These are phyloP conservation scores for Phytopythium litorale DNA, from an alignment of 352 stramenopile genomes.

Conservation along the genomic window DNA sequence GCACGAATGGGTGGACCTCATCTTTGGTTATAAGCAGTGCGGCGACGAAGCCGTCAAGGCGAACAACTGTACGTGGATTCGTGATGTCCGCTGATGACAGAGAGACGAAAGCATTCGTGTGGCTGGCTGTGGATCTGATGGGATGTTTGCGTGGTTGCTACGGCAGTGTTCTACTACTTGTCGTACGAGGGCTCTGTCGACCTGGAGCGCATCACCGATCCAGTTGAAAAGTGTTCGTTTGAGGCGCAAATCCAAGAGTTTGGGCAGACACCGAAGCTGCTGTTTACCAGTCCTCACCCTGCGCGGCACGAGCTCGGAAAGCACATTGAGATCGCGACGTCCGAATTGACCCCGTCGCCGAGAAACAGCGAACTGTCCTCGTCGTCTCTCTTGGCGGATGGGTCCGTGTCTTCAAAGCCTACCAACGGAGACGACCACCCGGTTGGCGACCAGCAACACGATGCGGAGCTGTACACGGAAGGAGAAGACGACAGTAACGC, in stretches of 20 bases:
- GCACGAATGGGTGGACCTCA: constrained; percentile 84
- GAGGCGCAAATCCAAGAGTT: constrained; percentile 93
- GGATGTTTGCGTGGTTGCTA: neutral
- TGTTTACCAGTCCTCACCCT: constrained; percentile 73
- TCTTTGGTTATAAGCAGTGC: constrained; percentile 79
- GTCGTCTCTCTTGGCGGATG: constrained; percentile 10
- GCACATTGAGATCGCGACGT: constrained; percentile 43
- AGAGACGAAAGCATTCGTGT: neutral
- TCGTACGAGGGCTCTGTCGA: constrained; percentile 87
- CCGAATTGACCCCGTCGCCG: constrained; percentile 38
- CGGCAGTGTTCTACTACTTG: constrained; percentile 85
- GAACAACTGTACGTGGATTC: constrained; percentile 63
- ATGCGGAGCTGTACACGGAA: constrained; percentile 16
- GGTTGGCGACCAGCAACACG: constrained; percentile 12
- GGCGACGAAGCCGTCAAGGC: constrained; percentile 66
- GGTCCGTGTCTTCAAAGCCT: constrained; percentile 15
- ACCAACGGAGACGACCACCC: constrained; percentile 11
- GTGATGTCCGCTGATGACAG: neutral
- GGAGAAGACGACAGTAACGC: constrained; percentile 21
- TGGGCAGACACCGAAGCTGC: constrained; percentile 82
- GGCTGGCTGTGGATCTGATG: neutral
- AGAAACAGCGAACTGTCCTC: constrained; percentile 20
- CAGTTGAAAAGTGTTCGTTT: constrained; percentile 92
- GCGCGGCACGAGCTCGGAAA: constrained; percentile 56
- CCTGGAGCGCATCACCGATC: constrained; percentile 84